These are phyloP conservation scores for Pogostemon cablin DNA, from an alignment of 257 asterid species.

Conservation along the genomic window DNA sequence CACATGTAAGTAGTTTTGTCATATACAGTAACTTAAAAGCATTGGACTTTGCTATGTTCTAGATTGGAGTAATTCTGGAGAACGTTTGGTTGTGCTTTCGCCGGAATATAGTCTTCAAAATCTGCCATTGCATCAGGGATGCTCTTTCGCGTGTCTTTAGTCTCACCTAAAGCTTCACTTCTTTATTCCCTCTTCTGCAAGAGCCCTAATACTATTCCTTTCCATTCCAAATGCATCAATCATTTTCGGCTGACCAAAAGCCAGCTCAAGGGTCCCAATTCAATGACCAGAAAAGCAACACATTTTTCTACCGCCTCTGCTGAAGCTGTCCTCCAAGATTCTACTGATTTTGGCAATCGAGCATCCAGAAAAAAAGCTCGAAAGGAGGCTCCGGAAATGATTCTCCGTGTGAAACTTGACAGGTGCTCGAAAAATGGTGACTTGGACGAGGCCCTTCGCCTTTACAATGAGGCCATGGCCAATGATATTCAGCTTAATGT, in stretches of 20 bases:
- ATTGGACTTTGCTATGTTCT: background rate
- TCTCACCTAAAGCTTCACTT: constrained; percentile 45
- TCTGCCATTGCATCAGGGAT: constrained; percentile 32
- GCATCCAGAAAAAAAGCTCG: constrained; percentile 48
- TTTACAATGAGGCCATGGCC: constrained; percentile 76
- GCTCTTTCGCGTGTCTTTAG: constrained; percentile 40
- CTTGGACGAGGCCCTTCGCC: constrained; percentile 63
- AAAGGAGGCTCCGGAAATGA: constrained; percentile 54
- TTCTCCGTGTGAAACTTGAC: constrained; percentile 60
- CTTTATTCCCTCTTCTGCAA: constrained; percentile 40
- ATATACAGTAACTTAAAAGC: background rate
- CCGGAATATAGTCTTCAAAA: constrained; percentile 1
- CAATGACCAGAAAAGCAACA: constrained; percentile 42
- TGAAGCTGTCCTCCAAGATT: constrained; percentile 42
- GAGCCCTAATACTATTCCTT: constrained; percentile 33
- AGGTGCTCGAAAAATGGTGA: constrained; percentile 65
- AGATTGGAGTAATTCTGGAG: constrained; percentile 27
- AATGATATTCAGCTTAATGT: constrained; percentile 51
- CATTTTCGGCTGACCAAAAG: constrained; percentile 26
- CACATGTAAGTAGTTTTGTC: background rate
- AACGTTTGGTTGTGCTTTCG: constrained; percentile 13
- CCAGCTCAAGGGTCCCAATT: constrained; percentile 28
- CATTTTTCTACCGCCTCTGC: constrained; percentile 50
- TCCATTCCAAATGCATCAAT: constrained; percentile 35
- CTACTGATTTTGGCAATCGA: constrained; percentile 31